Percentiles rank a stretch among this genome's conserved stretches.
Conservation (phyloP, 192 early-diverging fungal genomes). For the Coemansia sp. region DNA sequence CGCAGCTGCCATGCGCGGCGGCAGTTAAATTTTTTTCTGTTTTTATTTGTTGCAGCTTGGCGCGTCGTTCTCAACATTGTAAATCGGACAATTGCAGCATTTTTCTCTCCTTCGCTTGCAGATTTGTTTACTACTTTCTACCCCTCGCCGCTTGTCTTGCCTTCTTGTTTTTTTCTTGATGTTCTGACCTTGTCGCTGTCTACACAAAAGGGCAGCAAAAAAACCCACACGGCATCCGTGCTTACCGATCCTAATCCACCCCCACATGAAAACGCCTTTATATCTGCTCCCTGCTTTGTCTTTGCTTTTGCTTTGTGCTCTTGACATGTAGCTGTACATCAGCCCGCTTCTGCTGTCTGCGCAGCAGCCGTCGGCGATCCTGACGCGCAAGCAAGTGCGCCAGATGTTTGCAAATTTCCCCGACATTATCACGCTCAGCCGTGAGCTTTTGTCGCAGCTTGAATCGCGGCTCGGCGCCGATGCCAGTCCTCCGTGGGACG, state of each 20-base stretch:
- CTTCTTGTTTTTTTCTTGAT: background rate
- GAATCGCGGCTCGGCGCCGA: slow-evolving; percentile 54
- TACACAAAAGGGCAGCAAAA: no score
- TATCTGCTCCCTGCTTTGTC: background rate
- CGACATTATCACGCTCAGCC: slow-evolving; percentile 61
- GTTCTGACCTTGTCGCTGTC: background rate
- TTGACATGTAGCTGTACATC: slow-evolving; percentile 40
- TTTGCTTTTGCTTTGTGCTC: background rate
- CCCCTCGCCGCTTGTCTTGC: background rate
- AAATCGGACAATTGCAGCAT: background rate
- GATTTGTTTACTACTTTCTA: slow-evolving; percentile 15
- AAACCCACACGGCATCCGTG: no score
- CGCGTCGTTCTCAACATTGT: background rate
- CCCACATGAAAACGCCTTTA: background rate
- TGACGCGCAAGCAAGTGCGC: slow-evolving; percentile 57
- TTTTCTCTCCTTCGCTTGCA: no score
- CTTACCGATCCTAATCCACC: background rate
- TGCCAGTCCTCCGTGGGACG: slow-evolving; percentile 42
- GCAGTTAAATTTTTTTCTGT: slow-evolving; percentile 6
- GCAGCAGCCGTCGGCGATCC: slow-evolving; percentile 37
- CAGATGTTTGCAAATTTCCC: slow-evolving; percentile 67
- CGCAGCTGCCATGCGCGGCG: background rate
- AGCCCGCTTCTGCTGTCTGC: slow-evolving; percentile 45
- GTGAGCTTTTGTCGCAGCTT: slow-evolving; percentile 56
- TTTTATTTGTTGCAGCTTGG: slow-evolving; percentile 4